Base-by-base conservation (phyloP, 202 grass and related monocot species). In the Tripidium arundinaceum region DNA sequence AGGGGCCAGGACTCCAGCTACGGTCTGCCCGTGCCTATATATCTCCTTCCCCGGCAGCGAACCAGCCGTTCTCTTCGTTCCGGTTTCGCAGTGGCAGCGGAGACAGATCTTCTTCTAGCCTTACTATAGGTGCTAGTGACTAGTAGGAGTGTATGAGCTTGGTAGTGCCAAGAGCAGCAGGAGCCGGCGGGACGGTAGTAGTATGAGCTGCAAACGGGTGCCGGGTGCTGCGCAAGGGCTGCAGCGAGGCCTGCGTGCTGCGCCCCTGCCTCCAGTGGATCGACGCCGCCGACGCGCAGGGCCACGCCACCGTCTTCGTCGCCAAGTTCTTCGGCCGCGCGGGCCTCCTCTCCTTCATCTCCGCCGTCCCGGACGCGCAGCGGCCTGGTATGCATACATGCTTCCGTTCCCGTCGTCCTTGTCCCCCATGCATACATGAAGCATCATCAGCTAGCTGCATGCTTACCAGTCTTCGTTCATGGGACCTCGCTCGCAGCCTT, bases 201-300 rank as follows among this genome's bases (percentile, higher is more conserved):
- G 68, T 22, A 97, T 97, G 93, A 97, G 93, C 82, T 97, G 93
- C 87, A 93, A n/a, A 93, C 86, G 93, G 93, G 9, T 97, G 93
- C 82, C 74, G 93, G 29, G 93, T 97, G 34, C 77, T 97, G 21
- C 80, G 93, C 62, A 97, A 93, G 80, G 93, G 93, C 14, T 97
- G 93, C 83, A 92, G 93, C 43, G 93, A 93, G 62, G 75, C 57
- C 31, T 97, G 93, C 80, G 76, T 97, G 39, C 90, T 97, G 3
- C 90, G 93, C 69, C 83, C 90, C 11, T 97, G 90, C 43, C 87
- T 97, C 4, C 90, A 90, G 83, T 92, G 93, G 93, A 92, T 96
- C 72, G 89, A 92, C 26, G 76, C 68, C 31, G 68, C 89, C 41
- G 93, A 92, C 36, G 84, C 93, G 24, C 93, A 95, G 54, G 93